These are phyloP conservation scores for Colletotrichum truncatum DNA, from an alignment of 2,329 filamentous ascomycete species.

Conservation along the genomic window DNA sequence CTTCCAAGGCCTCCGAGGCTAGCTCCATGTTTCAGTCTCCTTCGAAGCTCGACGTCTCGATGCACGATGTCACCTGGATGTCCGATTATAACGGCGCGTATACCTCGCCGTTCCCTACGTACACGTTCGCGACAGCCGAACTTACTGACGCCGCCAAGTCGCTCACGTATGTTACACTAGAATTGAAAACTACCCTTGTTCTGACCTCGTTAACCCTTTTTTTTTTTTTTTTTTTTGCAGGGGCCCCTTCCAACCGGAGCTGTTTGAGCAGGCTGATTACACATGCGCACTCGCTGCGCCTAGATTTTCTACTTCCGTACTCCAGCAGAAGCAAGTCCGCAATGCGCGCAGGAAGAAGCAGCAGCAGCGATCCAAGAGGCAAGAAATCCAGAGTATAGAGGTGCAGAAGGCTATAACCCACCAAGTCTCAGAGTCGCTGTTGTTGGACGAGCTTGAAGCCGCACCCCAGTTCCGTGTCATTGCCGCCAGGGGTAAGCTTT, in stretches of 20 bases:
- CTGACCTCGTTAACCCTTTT: background rate
- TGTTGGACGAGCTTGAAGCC: constrained; percentile 19
- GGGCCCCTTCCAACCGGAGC: constrained; percentile 5
- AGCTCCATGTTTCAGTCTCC: background rate
- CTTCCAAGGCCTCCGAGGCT: background rate
- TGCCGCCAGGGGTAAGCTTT: constrained; percentile 5
- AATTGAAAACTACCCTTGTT: background rate
- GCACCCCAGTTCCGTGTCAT: constrained; percentile 5
- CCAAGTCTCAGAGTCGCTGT: background rate
- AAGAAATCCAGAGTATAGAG: background rate
- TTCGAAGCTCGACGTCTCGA: constrained; percentile 10
- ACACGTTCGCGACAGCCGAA: background rate
- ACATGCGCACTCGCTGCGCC: background rate
- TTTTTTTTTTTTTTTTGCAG: background rate
- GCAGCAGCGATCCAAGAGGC: background rate
- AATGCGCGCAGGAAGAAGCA: background rate
- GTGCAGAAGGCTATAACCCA: constrained; percentile 9
- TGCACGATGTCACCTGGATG: constrained; percentile 22
- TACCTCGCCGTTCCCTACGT: background rate
- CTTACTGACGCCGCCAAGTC: background rate
- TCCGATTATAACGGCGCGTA: constrained; percentile 9
- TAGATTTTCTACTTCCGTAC: background rate
- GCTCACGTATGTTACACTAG: background rate
- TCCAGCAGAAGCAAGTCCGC: background rate
- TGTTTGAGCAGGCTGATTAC: background rate